These are phyloP conservation scores for Chlorella sp. DNA, from an alignment of 139 green algal species.

Conservation along the genomic window DNA sequence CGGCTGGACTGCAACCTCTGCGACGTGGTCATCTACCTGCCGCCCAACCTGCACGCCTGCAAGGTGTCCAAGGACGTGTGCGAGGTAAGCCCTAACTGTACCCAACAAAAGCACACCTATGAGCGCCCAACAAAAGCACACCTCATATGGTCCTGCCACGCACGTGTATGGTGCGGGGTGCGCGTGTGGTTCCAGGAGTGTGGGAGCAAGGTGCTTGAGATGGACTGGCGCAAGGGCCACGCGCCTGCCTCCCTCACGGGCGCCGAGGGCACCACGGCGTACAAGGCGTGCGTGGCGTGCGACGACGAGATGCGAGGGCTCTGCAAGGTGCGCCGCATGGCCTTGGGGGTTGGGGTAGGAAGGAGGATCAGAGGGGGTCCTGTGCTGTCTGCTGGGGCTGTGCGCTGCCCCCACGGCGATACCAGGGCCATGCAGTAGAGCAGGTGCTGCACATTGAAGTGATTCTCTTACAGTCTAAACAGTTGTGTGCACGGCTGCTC, in stretches of 20 bases:
- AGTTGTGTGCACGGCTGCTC: too few species aligned
- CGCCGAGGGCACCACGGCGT: conserved; percentile 17
- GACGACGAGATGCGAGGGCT: conserved; percentile 52
- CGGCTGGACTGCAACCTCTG: conserved; percentile 79
- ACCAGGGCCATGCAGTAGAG: not conserved
- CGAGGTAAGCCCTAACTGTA: too few species aligned
- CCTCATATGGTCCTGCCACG: too few species aligned
- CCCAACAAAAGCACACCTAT: too few species aligned
- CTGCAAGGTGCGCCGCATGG: conserved; percentile 26
- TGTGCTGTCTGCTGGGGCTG: not conserved
- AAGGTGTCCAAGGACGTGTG: conserved; percentile 47
- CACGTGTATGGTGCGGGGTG: not conserved
- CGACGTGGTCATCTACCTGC: conserved; percentile 79
- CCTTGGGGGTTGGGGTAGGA: not conserved
- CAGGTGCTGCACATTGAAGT: not conserved
- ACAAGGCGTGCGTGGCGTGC: conserved; percentile 56
- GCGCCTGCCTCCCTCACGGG: too few species aligned
- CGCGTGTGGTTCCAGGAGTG: conserved; percentile 20
- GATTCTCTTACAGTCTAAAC: not conserved
- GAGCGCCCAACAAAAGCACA: too few species aligned
- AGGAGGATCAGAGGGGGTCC: too few species aligned
- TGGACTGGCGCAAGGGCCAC: conserved; percentile 56
- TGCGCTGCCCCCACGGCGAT: not conserved
- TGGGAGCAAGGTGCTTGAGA: conserved; percentile 29
- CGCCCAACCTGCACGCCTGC: conserved; percentile 54